Evolutionary conservation across 441 rosid species (phyloP), one percentile per base, ranked within the genome.

Genomic region (Macaranga tanarius): DNA sequence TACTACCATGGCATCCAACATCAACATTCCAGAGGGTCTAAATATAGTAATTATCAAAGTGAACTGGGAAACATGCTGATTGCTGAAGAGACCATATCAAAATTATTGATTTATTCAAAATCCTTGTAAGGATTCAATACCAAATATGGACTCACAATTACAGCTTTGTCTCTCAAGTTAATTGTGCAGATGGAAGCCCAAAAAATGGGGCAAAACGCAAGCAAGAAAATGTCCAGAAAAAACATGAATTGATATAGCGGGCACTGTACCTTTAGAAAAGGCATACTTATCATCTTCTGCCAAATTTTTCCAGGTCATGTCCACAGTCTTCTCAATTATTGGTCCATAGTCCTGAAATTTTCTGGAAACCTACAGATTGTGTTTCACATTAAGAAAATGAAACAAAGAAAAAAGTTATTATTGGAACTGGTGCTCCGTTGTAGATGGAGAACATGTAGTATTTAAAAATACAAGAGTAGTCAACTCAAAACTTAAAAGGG

Each of bases 291-390:
- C 84, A 62, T 82, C 78, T 26, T 76, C 78, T 20, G 69, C 80
- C 66, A 69, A 51, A 17, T 86, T 83, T 66, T 75, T 80, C 88
- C 86, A 82, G 10, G 75, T 71, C 45, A 81, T 51, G 65, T 84
- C 82, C 15, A 81, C 70, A 38, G 76, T 60, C 76, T 85, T 85
- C 42, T 83, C 84, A 28, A 78, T 73, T 62, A 80, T 34, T 0
- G 83, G 82, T 40, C 78, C 73, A 26, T 76, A 76, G 65, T 75
- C 66, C 54, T 71, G 77, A 15, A 48, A 22, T 62, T 76, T 81
- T 67, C 62, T 58, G 34, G 86, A 78, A 28, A 67, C 80, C 91
- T 86, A 83, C 48, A 52, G 58, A 47, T 42, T 69, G 70, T 20
- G 65, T 51, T 40, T 74, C 48, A 65, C 20, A 31, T 7, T 22